These are phyloP conservation scores for Candida sakaeoensis DNA, from an alignment of 805 yeast species.

Conservation along the genomic window DNA sequence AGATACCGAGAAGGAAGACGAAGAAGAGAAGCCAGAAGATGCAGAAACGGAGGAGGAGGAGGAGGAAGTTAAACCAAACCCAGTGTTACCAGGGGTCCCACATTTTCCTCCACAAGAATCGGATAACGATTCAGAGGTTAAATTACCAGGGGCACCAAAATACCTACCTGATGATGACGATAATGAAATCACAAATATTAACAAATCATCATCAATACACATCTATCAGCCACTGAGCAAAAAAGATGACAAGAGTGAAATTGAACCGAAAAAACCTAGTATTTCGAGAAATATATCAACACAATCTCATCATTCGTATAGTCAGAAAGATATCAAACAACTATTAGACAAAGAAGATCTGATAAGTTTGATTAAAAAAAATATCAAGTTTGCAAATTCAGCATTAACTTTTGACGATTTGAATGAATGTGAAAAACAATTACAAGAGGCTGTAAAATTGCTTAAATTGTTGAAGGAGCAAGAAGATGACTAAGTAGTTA, in stretches of 20 bases:
- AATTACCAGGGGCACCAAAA: conserved; percentile 41
- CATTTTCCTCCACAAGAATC: conserved; percentile 28
- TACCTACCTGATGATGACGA: conserved; percentile 37
- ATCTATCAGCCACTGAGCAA: conserved; percentile 24
- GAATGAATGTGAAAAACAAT: conserved; percentile 61
- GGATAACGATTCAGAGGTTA: conserved; percentile 17
- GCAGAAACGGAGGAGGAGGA: neutral
- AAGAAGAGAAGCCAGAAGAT: too few species aligned
- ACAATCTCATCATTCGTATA: conserved; percentile 12
- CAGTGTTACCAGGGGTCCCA: conserved; percentile 36
- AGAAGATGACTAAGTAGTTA: too few species aligned
- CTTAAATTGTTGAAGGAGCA: conserved; percentile 18
- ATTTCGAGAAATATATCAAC: conserved; percentile 1
- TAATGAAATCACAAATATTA: conserved; percentile 28
- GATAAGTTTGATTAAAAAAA: conserved; percentile 59
- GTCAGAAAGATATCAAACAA: conserved; percentile 39
- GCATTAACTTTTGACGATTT: conserved; percentile 77
- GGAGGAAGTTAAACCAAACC: neutral
- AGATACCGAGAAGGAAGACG: neutral
- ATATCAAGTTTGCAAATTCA: conserved; percentile 71
- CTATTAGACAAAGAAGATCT: conserved; percentile 54
- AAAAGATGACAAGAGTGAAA: conserved; percentile 3
- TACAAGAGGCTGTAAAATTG: conserved; percentile 50
- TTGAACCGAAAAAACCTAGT: conserved; percentile 2
- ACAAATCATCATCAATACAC: conserved; percentile 35